Evolutionary conservation across 140 eudicot genomes (phyloP).

Genomic region (Anethum foeniculum): DNA sequence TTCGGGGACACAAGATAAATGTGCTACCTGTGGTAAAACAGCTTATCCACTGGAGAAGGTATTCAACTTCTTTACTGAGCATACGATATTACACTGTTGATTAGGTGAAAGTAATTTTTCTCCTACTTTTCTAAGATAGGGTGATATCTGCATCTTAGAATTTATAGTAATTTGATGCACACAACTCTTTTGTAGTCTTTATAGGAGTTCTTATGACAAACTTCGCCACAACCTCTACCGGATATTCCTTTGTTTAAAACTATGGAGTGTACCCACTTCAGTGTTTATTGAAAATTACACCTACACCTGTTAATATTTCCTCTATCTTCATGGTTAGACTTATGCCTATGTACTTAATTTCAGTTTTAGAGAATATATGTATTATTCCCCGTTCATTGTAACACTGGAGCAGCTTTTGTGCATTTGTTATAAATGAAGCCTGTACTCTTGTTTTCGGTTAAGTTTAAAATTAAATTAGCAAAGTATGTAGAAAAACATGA

Average conservation of each 20-base stretch:
- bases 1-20: constrained; percentile 95
- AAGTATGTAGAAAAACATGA: background rate
- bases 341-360: background rate
- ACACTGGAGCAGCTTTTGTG: background rate
- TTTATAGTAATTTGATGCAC: background rate
- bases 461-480: background rate
- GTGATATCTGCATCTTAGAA: background rate
- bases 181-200: background rate
- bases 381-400: background rate
- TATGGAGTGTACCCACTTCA: background rate
- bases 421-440: background rate
- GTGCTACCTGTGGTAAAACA: constrained; percentile 92
- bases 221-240: background rate
- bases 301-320: background rate
- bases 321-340: background rate
- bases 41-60: constrained; percentile 99
- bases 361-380: background rate
- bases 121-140: background rate
- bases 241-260: background rate
- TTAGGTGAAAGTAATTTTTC: background rate
- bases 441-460: background rate
- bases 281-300: background rate
- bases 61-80: constrained; percentile 8
- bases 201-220: background rate
- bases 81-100: background rate